Base-by-base conservation (phyloP, 2,329 filamentous ascomycete genomes). In the Colletotrichum sp. region DNA sequence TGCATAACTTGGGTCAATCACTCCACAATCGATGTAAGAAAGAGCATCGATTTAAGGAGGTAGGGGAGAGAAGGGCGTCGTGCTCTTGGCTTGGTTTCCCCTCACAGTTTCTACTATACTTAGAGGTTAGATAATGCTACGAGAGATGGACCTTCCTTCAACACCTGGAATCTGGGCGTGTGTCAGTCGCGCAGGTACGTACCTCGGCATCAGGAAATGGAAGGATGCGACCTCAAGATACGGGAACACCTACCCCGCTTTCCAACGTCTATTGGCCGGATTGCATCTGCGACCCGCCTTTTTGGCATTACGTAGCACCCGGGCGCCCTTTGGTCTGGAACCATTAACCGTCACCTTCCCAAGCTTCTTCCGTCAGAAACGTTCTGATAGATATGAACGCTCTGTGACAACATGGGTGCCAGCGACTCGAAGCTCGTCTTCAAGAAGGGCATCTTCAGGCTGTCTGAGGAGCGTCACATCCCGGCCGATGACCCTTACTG, bases 371-470 rank as follows among this genome's bases (percentile, higher is more conserved):
- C 16, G 60, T 39, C 60, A 75, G 71, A 75, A 66, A 56, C 27
- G 60, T 48, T 36, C 30, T 55, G 68, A 76, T 56, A 32, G 76
- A 71, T 71, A 78, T 78, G 77, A 64, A 39, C 66, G 27, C 61
- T 66, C 30, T 65, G 64, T 70, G 70, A 75, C 78, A 85, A 79
- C 72, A 99, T 99, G 97, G 97, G 97, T 86, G 96, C 96, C 83
- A 98, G 96, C 87, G 96, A 98, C 88, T 98, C 96, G 82, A 98
- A 98, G 91, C 93, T 98, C 83, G 95, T 96, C 83, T 98, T 99
- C 91, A 98, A 98, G 87, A 95, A 98, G 87, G 96, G 96, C 86
- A 98, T 98, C 88, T 98, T 98, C 88, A 93, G 94, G 83, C 92
- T 99, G 75, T 97, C 96, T n/a, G 96, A 98, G 84, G 94, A 98